phyloP scores from a whole-genome alignment of 306 rosid species.

The Lathyrus sativus region DNA sequence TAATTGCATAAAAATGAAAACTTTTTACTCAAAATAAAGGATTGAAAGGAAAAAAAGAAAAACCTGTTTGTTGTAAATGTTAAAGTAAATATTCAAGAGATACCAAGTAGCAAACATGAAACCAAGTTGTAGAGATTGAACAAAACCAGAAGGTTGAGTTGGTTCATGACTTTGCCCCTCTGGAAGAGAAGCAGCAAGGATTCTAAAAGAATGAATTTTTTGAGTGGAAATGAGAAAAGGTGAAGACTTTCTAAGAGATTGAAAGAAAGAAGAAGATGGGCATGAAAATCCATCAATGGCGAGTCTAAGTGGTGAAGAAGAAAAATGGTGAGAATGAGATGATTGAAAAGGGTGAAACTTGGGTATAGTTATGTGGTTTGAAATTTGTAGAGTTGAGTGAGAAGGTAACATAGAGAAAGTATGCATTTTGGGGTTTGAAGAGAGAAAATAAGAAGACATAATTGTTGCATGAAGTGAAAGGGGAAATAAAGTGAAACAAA shows the following conservation, averaged over 20 bases:
- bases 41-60: background rate
- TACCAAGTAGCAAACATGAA: slow-evolving; percentile 77
- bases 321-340: background rate
- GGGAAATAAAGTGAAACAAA: too few species aligned
- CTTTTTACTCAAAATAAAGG: background rate
- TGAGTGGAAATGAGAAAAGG: slow-evolving; percentile 34
- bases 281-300: slow-evolving; percentile 28
- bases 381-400: slow-evolving; percentile 5
- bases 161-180: slow-evolving; percentile 44
- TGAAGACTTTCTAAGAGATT: slow-evolving; percentile 29
- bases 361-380: slow-evolving; percentile 1
- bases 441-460: slow-evolving; percentile 27
- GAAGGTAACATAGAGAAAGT: background rate
- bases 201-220: slow-evolving; percentile 41
- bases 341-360: slow-evolving; percentile 14
- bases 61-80: slow-evolving; percentile 81
- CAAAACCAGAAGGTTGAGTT: slow-evolving; percentile 21
- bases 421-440: slow-evolving; percentile 33
- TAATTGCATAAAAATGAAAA: slow-evolving; percentile 8
- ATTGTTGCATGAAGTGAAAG: slow-evolving; percentile 31
- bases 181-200: slow-evolving; percentile 47
- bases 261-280: slow-evolving; percentile 36
- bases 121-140: slow-evolving; percentile 53
- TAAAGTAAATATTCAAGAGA: slow-evolving; percentile 71
- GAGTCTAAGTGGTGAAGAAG: slow-evolving; percentile 17